phyloP scores from a whole-genome alignment of 306 rosid genomes.

The Geum urbanum region DNA sequence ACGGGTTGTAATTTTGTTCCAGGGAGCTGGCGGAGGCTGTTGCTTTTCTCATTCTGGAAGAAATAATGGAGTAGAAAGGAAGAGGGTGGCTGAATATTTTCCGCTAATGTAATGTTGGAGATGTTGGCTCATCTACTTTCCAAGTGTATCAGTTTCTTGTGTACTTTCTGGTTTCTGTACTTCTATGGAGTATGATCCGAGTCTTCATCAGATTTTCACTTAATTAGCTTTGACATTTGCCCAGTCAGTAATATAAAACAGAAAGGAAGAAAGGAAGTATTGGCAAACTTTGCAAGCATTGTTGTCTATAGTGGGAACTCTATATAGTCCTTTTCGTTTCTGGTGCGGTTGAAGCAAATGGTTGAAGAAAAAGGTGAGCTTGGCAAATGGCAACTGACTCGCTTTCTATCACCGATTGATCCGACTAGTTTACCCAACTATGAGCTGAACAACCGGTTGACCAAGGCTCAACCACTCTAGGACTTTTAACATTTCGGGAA shows the following conservation, averaged over 20 bases:
- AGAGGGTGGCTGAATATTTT: neutral
- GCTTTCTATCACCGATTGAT: too few relatives aligned
- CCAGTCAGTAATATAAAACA: neutral
- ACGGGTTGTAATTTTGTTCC: neutral
- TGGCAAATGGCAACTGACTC: too few relatives aligned
- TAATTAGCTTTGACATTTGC: too few relatives aligned
- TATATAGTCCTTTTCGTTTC: too few relatives aligned
- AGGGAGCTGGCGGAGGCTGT: neutral
- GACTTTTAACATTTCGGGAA: too few relatives aligned
- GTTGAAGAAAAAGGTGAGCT: too few relatives aligned
- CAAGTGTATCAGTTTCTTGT: neutral
- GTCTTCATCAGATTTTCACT: neutral
- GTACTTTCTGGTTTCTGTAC: conserved; percentile 2
- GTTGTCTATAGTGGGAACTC: too few relatives aligned
- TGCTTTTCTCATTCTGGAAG: neutral
- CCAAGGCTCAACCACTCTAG: too few relatives aligned
- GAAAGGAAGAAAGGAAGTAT: neutral
- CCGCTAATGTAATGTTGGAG: neutral
- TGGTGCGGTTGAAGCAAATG: too few relatives aligned
- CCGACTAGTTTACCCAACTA: too few relatives aligned
- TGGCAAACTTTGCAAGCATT: too few relatives aligned
- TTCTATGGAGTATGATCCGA: neutral
- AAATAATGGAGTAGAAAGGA: neutral
- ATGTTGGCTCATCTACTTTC: neutral
- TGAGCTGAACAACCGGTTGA: too few relatives aligned